phyloP scores from a whole-genome alignment of 352 stramenopile genomes.

The Globisporangium apiculatum region DNA sequence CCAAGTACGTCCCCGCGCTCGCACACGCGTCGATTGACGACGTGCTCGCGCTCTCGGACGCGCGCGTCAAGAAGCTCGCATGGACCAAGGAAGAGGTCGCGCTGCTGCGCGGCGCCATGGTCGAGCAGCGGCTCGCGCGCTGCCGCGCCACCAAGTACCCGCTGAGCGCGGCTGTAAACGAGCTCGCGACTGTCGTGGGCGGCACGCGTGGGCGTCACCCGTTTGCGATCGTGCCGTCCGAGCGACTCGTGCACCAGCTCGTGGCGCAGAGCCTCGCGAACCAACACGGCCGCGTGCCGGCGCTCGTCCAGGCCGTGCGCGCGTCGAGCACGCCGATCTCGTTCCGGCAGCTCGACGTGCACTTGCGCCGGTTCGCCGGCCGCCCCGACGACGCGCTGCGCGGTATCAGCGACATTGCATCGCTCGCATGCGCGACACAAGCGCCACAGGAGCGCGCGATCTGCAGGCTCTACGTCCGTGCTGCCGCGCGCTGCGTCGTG shows the following conservation, averaged over 20 bases:
- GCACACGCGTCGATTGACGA: conserved; percentile 24
- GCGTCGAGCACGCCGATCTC: conserved; percentile 56
- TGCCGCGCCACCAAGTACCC: conserved; percentile 19
- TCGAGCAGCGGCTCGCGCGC: conserved; percentile 2
- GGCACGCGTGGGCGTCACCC: conserved; percentile 29
- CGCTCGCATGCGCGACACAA: conserved; percentile 31
- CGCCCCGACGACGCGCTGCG: conserved; percentile 60
- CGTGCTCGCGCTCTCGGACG: conserved; percentile 21
- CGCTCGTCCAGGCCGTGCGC: conserved; percentile 38
- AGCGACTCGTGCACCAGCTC: conserved; percentile 40
- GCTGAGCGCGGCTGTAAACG: conserved; percentile 14
- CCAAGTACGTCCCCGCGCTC: conserved; percentile 36
- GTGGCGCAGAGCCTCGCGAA: conserved; percentile 61
- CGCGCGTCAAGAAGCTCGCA: conserved; percentile 33
- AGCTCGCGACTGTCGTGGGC: conserved; percentile 5
- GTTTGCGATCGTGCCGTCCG: conserved; percentile 53
- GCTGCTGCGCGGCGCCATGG: conserved; percentile 21
- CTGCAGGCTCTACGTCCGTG: conserved; percentile 26
- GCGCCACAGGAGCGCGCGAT: conserved; percentile 43
- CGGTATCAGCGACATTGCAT: conserved; percentile 51
- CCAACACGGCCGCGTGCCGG: conserved; percentile 55
- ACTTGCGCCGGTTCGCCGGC: conserved; percentile 58
- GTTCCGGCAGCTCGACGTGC: conserved; percentile 68
- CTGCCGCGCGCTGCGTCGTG: conserved; percentile 50
- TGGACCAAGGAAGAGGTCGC: conserved; percentile 58